Evolutionary conservation across 1,284 basidiomycete genomes (phyloP), one percentile per base, ranked within the genome.

Genomic region (Taiwanofungus camphoratus): DNA sequence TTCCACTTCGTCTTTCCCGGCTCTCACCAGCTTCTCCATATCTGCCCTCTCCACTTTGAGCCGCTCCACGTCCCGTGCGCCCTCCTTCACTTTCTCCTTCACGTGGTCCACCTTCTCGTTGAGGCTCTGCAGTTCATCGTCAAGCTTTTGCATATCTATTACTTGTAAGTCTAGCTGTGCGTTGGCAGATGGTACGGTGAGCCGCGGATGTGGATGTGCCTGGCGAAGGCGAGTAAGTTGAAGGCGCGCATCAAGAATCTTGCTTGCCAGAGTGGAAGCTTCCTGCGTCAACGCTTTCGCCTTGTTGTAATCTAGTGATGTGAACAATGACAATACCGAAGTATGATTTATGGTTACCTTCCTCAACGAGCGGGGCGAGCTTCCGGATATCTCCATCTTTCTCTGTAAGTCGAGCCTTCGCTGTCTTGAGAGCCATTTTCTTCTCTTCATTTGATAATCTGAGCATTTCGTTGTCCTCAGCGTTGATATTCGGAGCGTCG

Each of bases 191-290:
- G 76, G 63, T 23, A 86, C 74, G 0, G 90, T 92, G 39, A 92
- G 64, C 5, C 89, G 77, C 42, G 88, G 79, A 18, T 79, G 73
- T 0, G 89, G 89, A 52, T 92, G 78, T 2, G 79, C 76, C 46
- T 88, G 82, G 22, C 87, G 79, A 6, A 92, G 76, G 1, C 90
- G 77, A 7, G 82, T 82, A 29, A 92, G 69, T 4, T 83, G 77
- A 3, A 91, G 74, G 30, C 86, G 81, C 34, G 88, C 79, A 55
- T 92, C 87, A 41, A 87, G 74, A 49, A 92, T 88, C 59, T 85
- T 76, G 52, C 85, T 82, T 12, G 80, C 73, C 3, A 89, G 72
- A 0, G 68, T 54, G 15, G 76, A 65, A 2, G 82, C 79, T 50
- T 79, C 77, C 6, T 71, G 63, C 0, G 79, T 73, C 5, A 77